Evolutionary conservation across 148 eudicot genomes (phyloP), one percentile per base, ranked within the genome.

Genomic region (Drosera capensis): DNA sequence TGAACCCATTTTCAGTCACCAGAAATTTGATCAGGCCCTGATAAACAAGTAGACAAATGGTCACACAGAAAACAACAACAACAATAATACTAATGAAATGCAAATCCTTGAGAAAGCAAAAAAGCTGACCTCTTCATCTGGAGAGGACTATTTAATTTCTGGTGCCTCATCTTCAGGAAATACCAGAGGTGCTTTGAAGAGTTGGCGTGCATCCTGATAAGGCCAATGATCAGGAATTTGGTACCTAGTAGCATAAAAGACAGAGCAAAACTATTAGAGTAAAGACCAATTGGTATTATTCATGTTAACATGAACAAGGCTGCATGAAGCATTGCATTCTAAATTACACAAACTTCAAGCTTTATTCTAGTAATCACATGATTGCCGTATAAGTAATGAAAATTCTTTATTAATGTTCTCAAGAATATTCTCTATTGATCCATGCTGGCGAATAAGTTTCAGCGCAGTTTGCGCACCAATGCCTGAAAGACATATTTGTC

Each of bases 201-300:
- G 77, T 44, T 68, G 68, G 40, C 93, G 70, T 58, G 85, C 95
- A 67, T 81, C 99, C 57, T 84, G 60, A 68, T 80, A 90, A 24
- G 95, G 99, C 99, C 99, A 90, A 29, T 81, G 76, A 30, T 84
- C 95, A 51, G 99, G 82, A 63, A 90, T 72, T 55, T 73, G 88
- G 61, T 78, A 85, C 61, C 99, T 90, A 31, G 14, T 17, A 23
- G 8, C 19, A 17, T 3, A 23, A 23, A 25, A 22, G 5, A 16
- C 11, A 17, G 23, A 7, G 7, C 45, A 41, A 18, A 41, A 19
- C 18, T 8, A 19, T 18, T 23, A 24, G 22, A 25, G 18, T 17
- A 22, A 11, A 43, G 3, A 23, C 31, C 23, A 14, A n/a, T n/a
- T n/a, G n/a, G n/a, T n/a, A n/a, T n/a, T n/a, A n/a, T n/a, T n/a